Base-by-base conservation (phyloP, 768 basidiomycete genomes). In the Phylloporus sp. region DNA sequence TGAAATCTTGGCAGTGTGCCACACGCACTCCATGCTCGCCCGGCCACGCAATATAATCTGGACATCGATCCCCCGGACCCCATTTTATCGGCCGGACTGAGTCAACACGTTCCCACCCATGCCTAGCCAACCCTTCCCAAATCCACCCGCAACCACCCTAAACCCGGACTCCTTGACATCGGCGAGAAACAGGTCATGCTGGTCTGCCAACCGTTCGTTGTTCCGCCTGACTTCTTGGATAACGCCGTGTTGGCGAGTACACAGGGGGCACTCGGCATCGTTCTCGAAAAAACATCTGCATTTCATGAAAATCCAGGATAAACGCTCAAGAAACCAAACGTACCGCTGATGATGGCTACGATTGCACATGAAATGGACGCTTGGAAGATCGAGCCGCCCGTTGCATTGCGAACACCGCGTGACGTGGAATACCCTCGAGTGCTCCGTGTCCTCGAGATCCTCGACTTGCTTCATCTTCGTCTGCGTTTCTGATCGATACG, bases 291-390 rank as follows among this genome's bases (percentile, higher is more conserved):
- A 66, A 59, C 92, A 97, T 38, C 94, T 96, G 52, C 13, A 21
- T 32, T 21, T 5, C 1, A 13, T 1, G 15, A n/a, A n/a, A n/a
- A 27, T 17, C 20, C 4, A 29, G 57, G 33, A 52, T 37, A 22
- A 27, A 11, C 13, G 11, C 22, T 44, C n/a, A n/a, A 23, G 26
- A 36, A n/a, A 14, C 18, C 7, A 20, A 44, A 9, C 39, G 3
- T 22, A 54, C 90, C 93, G 76, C 62, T 95, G 91, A 63, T 99
- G 96, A 70, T 90, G 98, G 50, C 90, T 92, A 63, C 98, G 96
- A 58, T 86, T 84, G 67, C 95, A 99, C 95, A 98, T 96, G 61
- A 97, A 98, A 66, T 98, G 94, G 6, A 98, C 76, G 53, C 81
- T 86, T 0, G 96, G 95, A 9, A 97, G 78, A 63, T 97, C 94